Conservation (phyloP, 768 basidiomycete species). For the Lentinula guzmanii region DNA sequence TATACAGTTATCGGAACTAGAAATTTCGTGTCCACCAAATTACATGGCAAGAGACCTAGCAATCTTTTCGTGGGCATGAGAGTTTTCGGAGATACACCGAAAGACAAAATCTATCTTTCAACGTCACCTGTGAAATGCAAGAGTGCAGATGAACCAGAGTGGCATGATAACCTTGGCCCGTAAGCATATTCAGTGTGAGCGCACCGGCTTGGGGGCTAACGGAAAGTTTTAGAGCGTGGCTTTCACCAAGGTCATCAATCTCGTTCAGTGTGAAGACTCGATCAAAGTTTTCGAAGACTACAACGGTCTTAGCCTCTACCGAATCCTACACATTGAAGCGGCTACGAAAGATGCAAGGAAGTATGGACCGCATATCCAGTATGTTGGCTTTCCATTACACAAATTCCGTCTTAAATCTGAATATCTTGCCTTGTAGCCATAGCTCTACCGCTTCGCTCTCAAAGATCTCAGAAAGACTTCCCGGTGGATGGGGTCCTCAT, state of each 20-base stretch:
- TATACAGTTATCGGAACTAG: not conserved
- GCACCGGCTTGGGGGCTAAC: not conserved
- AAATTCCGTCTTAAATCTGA: no score
- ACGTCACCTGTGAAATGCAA: constrained; percentile 4
- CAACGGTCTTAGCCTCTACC: not conserved
- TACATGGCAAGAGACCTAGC: constrained; percentile 1
- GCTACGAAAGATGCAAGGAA: constrained; percentile 4
- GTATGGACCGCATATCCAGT: not conserved
- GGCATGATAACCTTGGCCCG: constrained; percentile 6
- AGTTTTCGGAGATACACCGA: not conserved
- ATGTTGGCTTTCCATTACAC: not conserved
- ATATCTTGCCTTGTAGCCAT: not conserved
- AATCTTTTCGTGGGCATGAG: constrained; percentile 4
- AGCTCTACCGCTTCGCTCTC: constrained; percentile 1
- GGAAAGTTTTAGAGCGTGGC: not conserved
- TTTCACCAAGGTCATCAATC: not conserved
- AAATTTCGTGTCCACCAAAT: constrained; percentile 2
- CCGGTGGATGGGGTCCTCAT: not conserved
- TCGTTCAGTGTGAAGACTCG: constrained; percentile 2
- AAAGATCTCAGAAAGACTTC: not conserved
- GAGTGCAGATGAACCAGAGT: constrained; percentile 1
- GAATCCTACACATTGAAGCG: not conserved
- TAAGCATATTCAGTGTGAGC: not conserved
- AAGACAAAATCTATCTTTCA: not conserved
- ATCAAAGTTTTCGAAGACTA: constrained; percentile 5